A percentile compares a stretch with the other conserved stretches of the same genome.
These are phyloP conservation scores for Hirschfeldia incana DNA, from an alignment of 345 rosid species.

Conservation along the genomic window DNA sequence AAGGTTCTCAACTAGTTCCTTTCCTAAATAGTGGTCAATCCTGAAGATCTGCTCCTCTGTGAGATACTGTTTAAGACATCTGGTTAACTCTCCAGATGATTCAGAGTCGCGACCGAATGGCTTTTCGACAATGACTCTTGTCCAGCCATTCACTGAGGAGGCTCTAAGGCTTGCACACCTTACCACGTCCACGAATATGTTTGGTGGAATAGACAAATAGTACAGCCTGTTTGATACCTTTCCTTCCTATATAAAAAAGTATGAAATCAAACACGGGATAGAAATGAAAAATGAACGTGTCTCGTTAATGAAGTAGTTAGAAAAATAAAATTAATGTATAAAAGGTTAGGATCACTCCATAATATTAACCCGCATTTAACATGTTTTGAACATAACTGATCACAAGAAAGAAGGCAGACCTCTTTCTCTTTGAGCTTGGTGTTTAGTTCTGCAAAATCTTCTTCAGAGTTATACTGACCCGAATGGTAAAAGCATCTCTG, in stretches of 20 bases:
- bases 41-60: conserved; percentile 79
- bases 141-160: conserved; percentile 79
- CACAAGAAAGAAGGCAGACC: conserved; percentile 37
- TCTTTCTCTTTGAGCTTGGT: conserved; percentile 76
- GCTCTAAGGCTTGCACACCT: conserved; percentile 74
- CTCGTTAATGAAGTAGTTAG: too few species aligned
- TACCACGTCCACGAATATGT: conserved; percentile 82
- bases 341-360: too few species aligned
- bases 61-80: conserved; percentile 72
- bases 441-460: conserved; percentile 66
- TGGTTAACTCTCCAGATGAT: conserved; percentile 79
- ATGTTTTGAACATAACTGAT: background rate
- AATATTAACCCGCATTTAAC: too few species aligned
- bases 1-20: conserved; percentile 93
- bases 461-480: conserved; percentile 79
- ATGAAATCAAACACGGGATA: background rate
- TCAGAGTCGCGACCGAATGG: conserved; percentile 90
- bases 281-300: background rate
- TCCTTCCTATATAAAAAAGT: conserved; percentile 50
- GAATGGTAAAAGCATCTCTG: conserved; percentile 82
- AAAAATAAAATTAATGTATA: too few species aligned
- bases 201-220: conserved; percentile 87
- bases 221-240: conserved; percentile 70
- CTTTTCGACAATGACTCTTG: conserved; percentile 88
- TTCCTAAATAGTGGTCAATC: conserved; percentile 49